Conservation (phyloP, 1,139 yeast genomes). For the Saccharomyces pastorianus region DNA sequence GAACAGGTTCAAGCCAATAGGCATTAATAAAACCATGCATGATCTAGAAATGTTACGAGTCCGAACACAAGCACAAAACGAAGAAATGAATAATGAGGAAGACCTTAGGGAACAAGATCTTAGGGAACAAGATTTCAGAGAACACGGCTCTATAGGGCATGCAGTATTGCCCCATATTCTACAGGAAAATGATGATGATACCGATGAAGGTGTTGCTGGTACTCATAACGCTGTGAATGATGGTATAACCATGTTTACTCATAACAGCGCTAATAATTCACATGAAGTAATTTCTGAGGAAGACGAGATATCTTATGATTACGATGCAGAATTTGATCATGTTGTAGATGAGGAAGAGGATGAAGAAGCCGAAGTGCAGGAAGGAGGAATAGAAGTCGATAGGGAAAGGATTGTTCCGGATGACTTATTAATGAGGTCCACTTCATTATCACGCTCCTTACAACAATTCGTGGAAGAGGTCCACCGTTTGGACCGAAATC, state of each 20-base stretch:
- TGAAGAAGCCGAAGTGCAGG: conserved; percentile 5
- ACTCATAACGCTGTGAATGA: conserved; percentile 3
- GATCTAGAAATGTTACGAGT: conserved; percentile 9
- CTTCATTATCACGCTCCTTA: conserved; percentile 7
- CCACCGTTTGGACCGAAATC: conserved; percentile 12
- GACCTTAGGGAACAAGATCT: not conserved
- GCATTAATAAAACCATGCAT: conserved; percentile 20
- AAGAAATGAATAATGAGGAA: conserved; percentile 1
- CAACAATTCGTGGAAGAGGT: conserved; percentile 22
- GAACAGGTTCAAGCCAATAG: conserved; percentile 23
- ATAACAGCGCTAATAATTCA: not conserved
- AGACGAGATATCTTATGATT: conserved; percentile 17
- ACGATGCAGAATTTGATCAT: conserved; percentile 17
- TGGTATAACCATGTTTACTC: not conserved
- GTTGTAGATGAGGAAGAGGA: conserved; percentile 17
- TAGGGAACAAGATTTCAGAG: not conserved
- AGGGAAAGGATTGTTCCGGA: not conserved
- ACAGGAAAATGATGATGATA: conserved; percentile 11
- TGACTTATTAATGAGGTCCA: not conserved
- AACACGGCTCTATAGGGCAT: not conserved
- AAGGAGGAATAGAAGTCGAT: not conserved
- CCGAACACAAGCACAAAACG: not conserved
- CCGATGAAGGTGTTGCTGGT: conserved; percentile 4
- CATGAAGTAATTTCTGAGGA: conserved; percentile 10
- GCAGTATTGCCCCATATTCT: not conserved